Base-by-base conservation (phyloP, 768 basidiomycete species). In the Multifurca ochricompacta region DNA sequence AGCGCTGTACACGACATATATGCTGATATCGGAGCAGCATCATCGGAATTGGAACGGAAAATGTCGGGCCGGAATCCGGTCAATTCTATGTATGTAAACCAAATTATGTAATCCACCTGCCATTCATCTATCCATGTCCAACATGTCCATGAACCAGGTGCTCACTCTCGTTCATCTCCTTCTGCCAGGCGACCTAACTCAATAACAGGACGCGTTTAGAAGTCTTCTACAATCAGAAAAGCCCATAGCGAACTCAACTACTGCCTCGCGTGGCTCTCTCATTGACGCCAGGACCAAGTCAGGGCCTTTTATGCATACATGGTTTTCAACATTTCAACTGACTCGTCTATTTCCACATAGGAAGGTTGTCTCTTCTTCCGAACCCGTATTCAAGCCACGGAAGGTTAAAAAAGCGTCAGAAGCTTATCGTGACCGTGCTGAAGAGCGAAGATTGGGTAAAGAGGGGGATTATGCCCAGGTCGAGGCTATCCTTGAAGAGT, bases 401-500 rank as follows among this genome's bases (percentile, higher is more conserved):
- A 89, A 85, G 62, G 73, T 91, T 36, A 88, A 83, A 70, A 56
- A 65, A 6, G 56, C 69, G 0, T 77, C 77, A 10, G 64, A 67
- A 16, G 74, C 71, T 57, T 91, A 91, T 63, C 79, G 87, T 30
- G 82, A 92, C 66, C 79, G 87, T 40, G 88, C 89, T 11, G 74
- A 81, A 2, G 88, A 92, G 64, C 75, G 88, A 44, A 73, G 89
- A 28, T 69, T 65, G 5, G 90, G 87, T 2, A 70, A 72, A 43
- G 82, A 74, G 13, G 82, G 81, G 59, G 88, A 91, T 62, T 91
- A 82, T 68, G 85, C 87, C 0, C 72, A 85, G 67, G 81, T 90
- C 28, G 89, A 91, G 66, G 82, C 88, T 10, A 70, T 94, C 9
- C 70, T 89, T 1, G 85, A 90, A 51, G 88, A 91, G 56, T 93